phyloP scores from a whole-genome alignment of 306 rosid genomes.

The Vicia sativa region DNA sequence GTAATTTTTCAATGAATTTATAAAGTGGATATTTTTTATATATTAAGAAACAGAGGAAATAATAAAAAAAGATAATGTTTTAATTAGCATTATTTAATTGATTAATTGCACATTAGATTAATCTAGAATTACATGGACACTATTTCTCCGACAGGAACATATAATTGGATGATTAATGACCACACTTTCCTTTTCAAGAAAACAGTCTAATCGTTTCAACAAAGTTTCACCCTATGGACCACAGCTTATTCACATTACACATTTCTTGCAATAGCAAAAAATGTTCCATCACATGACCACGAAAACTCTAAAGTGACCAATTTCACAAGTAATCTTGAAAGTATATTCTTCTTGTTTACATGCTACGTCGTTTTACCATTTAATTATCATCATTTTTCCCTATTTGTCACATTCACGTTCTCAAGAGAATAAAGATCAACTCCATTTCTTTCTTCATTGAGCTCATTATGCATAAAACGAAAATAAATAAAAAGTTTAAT shows the following conservation, averaged over 20 bases:
- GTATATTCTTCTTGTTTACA: constrained; percentile 4
- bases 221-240: constrained; percentile 40
- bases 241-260: constrained; percentile 31
- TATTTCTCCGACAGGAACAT: constrained; percentile 37
- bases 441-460: not conserved
- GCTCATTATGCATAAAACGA: too few relatives aligned
- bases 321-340: constrained; percentile 47
- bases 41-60: too few relatives aligned
- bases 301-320: constrained; percentile 44
- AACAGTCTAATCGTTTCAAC: constrained; percentile 45
- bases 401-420: constrained; percentile 35
- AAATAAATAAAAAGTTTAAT: too few relatives aligned
- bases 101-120: not conserved
- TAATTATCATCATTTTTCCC: constrained; percentile 4
- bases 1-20: too few relatives aligned
- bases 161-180: not conserved
- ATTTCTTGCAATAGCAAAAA: constrained; percentile 47
- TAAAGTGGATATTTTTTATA: too few relatives aligned
- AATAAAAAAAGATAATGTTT: too few relatives aligned
- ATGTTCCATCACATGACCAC: constrained; percentile 46
- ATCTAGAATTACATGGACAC: constrained; percentile 1
- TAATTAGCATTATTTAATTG: too few relatives aligned
- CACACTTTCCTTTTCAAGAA: constrained; percentile 30
- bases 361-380: constrained; percentile 27
- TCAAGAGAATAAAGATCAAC: not conserved